Evolutionary conservation across 192 early-diverging fungal species (phyloP).

Genomic region (Pilobolus umbonatus): DNA sequence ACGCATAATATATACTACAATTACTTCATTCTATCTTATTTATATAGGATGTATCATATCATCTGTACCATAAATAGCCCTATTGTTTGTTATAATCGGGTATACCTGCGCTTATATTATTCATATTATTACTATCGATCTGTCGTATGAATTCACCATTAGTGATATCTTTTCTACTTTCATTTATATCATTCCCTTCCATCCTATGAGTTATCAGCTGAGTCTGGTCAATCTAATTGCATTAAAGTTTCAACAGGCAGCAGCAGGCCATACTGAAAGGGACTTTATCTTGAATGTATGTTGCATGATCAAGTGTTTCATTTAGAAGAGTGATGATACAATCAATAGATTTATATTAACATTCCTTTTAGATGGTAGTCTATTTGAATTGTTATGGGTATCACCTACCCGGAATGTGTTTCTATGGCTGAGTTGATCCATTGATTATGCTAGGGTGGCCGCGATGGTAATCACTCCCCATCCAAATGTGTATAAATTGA

Average conservation of each 20-base stretch:
- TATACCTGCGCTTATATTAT: not conserved
- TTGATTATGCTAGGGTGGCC: too few relatives aligned
- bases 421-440: too few relatives aligned
- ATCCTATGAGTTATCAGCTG: conserved; percentile 3
- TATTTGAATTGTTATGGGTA: too few relatives aligned
- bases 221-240: not conserved
- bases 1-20: not conserved
- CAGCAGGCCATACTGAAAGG: conserved; percentile 19
- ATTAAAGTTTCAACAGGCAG: conserved; percentile 4
- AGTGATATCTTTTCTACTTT: not conserved
- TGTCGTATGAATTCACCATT: not conserved
- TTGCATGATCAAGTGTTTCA: not conserved
- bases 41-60: not conserved
- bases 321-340: too few relatives aligned
- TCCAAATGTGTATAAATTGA: too few relatives aligned
- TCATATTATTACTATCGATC: not conserved
- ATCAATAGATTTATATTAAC: too few relatives aligned
- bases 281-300: not conserved
- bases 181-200: not conserved
- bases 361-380: too few relatives aligned
- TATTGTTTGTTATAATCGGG: not conserved
- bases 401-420: too few relatives aligned
- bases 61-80: not conserved
- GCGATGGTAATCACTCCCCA: too few relatives aligned
- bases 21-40: not conserved